Conservation (phyloP, 208 protist genomes). For the Leishmania braziliensis region DNA sequence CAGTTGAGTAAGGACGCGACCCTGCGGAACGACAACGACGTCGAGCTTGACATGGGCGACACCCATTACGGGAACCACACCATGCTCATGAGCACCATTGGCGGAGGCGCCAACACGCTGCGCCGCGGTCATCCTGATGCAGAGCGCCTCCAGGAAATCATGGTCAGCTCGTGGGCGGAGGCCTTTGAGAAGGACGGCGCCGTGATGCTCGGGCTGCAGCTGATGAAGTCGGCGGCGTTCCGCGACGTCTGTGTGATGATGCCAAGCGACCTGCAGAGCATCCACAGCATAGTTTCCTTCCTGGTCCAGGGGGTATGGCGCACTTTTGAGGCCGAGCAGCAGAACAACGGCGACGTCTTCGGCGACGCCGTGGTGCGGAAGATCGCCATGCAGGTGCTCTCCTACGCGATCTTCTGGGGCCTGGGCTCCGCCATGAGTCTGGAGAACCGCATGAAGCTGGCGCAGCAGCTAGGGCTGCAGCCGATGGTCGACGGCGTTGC, state of each 20-base stretch:
- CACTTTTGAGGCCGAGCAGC: slow-evolving; percentile 91
- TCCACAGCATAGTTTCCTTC: slow-evolving; percentile 94
- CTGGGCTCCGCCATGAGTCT: slow-evolving; percentile 82
- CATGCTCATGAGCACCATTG: slow-evolving; percentile 8
- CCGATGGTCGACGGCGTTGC: slow-evolving; percentile 33
- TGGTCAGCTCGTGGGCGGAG: slow-evolving; percentile 72
- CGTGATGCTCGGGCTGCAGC: slow-evolving; percentile 75
- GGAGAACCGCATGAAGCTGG: slow-evolving; percentile 63
- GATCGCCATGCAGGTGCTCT: slow-evolving; percentile 50
- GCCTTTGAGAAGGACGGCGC: slow-evolving; percentile 88
- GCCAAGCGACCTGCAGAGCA: slow-evolving; percentile 82
- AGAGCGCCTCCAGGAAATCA: slow-evolving; percentile 85
- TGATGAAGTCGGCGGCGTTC: slow-evolving; percentile 57
- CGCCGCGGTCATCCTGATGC: slow-evolving; percentile 49
- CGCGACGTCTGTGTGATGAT: slow-evolving; percentile 94
- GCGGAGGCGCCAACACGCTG: slow-evolving; percentile 9
- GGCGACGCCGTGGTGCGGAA: slow-evolving; percentile 18
- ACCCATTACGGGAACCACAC: slow-evolving; percentile 13
- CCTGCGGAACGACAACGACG: slow-evolving; percentile 2
- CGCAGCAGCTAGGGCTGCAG: slow-evolving; percentile 52
- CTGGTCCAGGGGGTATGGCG: slow-evolving; percentile 89
- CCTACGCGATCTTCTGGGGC: slow-evolving; percentile 96
- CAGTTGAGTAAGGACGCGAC: slow-evolving; percentile 6
- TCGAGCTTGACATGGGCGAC: slow-evolving; percentile 15
- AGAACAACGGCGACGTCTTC: slow-evolving; percentile 45